These are phyloP conservation scores for Apiospora kogelbergensis DNA, from an alignment of 2,329 filamentous ascomycete species.

Conservation along the genomic window DNA sequence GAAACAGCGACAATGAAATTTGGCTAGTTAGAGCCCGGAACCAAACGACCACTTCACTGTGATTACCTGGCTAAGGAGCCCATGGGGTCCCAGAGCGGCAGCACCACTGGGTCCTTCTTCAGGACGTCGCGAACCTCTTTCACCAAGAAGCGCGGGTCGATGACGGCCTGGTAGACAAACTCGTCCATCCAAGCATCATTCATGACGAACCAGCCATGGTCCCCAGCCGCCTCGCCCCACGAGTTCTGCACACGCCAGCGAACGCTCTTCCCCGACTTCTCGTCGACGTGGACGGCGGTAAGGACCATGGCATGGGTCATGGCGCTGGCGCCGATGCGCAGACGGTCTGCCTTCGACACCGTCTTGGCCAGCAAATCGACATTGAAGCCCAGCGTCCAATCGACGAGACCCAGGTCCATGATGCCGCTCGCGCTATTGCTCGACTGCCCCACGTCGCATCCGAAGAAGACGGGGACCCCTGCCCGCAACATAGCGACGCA, in stretches of 20 bases:
- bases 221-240: slow-evolving; percentile 71
- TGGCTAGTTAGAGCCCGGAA: too few species aligned
- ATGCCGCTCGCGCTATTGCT: slow-evolving; percentile 67
- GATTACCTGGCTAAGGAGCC: slow-evolving; percentile 60
- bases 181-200: slow-evolving; percentile 76
- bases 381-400: slow-evolving; percentile 85
- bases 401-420: slow-evolving; percentile 76
- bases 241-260: slow-evolving; percentile 88
- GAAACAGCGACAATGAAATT: not conserved
- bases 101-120: slow-evolving; percentile 65
- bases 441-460: slow-evolving; percentile 83
- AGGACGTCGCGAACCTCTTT: slow-evolving; percentile 70
- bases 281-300: slow-evolving; percentile 77
- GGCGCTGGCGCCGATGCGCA: slow-evolving; percentile 71
- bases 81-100: slow-evolving; percentile 82
- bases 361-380: slow-evolving; percentile 61
- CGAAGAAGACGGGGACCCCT: slow-evolving; percentile 84
- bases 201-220: slow-evolving; percentile 89
- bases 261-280: slow-evolving; percentile 59
- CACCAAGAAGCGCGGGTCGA: slow-evolving; percentile 68
- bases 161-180: slow-evolving; percentile 84
- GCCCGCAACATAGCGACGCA: slow-evolving; percentile 76
- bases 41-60: not conserved
- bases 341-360: slow-evolving; percentile 73
- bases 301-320: slow-evolving; percentile 96